phyloP scores from a whole-genome alignment of 2,329 filamentous ascomycete species.

The Hypoxylon sp. region DNA sequence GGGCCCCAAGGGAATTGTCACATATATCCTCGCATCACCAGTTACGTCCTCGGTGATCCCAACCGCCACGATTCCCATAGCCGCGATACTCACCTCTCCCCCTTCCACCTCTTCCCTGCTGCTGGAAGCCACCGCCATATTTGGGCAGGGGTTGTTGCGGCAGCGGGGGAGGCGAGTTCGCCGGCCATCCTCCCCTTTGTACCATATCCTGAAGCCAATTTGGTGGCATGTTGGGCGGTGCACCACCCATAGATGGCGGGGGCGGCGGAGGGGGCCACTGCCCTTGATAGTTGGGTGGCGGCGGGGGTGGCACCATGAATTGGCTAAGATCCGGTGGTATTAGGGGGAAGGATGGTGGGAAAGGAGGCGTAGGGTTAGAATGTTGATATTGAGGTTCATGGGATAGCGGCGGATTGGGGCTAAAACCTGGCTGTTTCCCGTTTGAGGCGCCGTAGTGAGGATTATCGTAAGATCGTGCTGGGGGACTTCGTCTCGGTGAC shows the following conservation, averaged over 20 bases:
- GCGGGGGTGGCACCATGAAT: conserved; percentile 46
- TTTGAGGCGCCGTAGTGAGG: conserved; percentile 21
- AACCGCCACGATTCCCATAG: conserved; percentile 46
- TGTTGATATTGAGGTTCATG: conserved; percentile 43
- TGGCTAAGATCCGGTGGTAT: conserved; percentile 42
- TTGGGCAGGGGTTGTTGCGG: conserved; percentile 37
- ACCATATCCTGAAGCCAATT: conserved; percentile 45
- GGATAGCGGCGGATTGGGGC: conserved; percentile 26
- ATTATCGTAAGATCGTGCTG: conserved; percentile 27
- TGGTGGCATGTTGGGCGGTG: conserved; percentile 41
- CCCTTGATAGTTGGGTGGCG: conserved; percentile 39
- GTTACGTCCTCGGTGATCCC: conserved; percentile 45
- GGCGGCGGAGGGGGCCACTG: conserved; percentile 44
- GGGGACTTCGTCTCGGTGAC: conserved; percentile 32
- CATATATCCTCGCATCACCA: conserved; percentile 38
- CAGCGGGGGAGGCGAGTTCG: conserved; percentile 44
- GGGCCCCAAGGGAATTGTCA: not conserved
- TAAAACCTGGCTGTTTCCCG: conserved; percentile 35
- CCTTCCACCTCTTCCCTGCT: conserved; percentile 48
- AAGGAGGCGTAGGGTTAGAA: conserved; percentile 32
- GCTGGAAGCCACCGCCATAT: conserved; percentile 44
- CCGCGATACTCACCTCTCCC: conserved; percentile 50
- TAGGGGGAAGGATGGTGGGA: conserved; percentile 40
- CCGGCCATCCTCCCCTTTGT: conserved; percentile 36
- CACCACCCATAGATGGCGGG: conserved; percentile 38